phyloP scores from a whole-genome alignment of 768 basidiomycete species.

The Lentinula detonsa region DNA sequence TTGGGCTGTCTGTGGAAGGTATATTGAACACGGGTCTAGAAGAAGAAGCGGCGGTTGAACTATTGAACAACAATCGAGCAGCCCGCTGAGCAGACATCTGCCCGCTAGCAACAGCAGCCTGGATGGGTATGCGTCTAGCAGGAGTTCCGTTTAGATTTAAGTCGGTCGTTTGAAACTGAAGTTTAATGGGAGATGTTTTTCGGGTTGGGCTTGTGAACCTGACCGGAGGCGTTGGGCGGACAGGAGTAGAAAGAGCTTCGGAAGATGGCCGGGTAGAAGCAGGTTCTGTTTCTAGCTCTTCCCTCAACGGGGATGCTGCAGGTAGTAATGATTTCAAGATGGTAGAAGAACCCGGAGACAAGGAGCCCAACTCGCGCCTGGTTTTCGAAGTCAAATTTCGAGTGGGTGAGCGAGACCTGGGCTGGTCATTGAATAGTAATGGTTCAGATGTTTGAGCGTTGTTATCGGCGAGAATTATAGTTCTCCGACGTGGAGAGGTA shows the following conservation, averaged over 20 bases:
- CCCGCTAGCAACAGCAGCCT: constrained; percentile 43
- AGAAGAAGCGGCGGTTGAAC: constrained; percentile 17
- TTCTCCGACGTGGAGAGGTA: not conserved
- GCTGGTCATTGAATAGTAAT: not conserved
- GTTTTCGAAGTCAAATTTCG: constrained; percentile 9
- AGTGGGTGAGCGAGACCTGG: not conserved
- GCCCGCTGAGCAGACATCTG: constrained; percentile 44
- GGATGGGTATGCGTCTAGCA: constrained; percentile 57
- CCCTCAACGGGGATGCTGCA: constrained; percentile 13
- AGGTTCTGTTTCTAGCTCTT: not conserved
- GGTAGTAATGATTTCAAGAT: constrained; percentile 33
- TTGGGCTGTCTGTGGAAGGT: constrained; percentile 31
- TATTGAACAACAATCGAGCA: constrained; percentile 22
- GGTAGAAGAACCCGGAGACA: constrained; percentile 53
- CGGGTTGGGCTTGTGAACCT: constrained; percentile 21
- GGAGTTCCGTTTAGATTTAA: constrained; percentile 46
- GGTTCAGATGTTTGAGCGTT: not conserved
- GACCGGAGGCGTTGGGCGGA: constrained; percentile 13
- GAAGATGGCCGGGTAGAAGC: constrained; percentile 9
- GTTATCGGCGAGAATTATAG: not conserved
- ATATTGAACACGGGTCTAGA: constrained; percentile 19
- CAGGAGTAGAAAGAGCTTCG: constrained; percentile 2
- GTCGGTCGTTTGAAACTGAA: constrained; percentile 20
- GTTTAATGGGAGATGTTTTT: constrained; percentile 27
- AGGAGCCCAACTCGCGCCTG: constrained; percentile 42